Percentiles rank a stretch among this genome's conserved stretches.
phyloP scores from a whole-genome alignment of 805 yeast genomes.

The Candida manassasensis region DNA sequence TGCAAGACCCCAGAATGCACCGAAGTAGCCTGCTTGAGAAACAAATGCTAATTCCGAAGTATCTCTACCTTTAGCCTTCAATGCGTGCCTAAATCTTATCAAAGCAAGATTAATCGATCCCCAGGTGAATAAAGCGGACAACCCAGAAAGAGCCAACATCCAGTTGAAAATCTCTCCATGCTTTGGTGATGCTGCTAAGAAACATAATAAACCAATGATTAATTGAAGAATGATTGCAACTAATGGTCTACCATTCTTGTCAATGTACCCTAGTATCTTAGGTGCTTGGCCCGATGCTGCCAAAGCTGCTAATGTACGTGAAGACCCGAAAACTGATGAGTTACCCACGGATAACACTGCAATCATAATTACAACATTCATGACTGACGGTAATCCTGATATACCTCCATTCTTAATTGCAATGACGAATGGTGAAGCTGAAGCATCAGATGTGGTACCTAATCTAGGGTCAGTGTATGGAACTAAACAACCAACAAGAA shows the following conservation, averaged over 20 bases:
- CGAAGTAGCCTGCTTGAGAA: constrained; percentile 49
- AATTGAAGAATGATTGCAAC: constrained; percentile 49
- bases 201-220: constrained; percentile 55
- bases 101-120: constrained; percentile 55
- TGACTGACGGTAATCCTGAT: constrained; percentile 56
- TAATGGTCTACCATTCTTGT: constrained; percentile 64
- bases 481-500: constrained; percentile 23
- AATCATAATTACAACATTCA: constrained; percentile 64
- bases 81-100: constrained; percentile 55
- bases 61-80: constrained; percentile 50
- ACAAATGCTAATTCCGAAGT: constrained; percentile 48
- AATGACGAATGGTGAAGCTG: constrained; percentile 76
- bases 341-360: constrained; percentile 71
- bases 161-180: constrained; percentile 57
- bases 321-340: constrained; percentile 64
- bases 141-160: constrained; percentile 61
- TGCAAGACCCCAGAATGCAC: constrained; percentile 48
- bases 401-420: constrained; percentile 64
- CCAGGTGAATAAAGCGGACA: constrained; percentile 63
- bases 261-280: constrained; percentile 52
- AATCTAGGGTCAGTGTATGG: constrained; percentile 20
- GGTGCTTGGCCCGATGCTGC: constrained; percentile 65
- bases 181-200: constrained; percentile 54
- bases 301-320: constrained; percentile 61
- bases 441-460: constrained; percentile 44